Conservation (phyloP, 495 filamentous ascomycete genomes). For the Cryomyces antarcticus region DNA sequence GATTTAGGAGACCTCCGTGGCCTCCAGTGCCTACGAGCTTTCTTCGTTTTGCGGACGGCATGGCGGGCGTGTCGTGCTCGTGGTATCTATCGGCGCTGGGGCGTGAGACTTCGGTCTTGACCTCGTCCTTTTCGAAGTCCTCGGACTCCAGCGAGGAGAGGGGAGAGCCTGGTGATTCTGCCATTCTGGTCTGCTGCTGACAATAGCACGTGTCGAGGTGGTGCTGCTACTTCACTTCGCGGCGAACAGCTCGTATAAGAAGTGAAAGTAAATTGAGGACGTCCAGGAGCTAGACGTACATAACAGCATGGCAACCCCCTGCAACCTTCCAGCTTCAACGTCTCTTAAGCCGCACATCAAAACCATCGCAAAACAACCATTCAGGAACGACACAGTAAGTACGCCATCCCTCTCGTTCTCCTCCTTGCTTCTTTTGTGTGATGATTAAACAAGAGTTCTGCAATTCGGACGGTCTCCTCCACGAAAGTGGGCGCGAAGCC, state of each 20-base stretch:
- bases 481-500: slow-evolving; percentile 2
- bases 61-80: slow-evolving; percentile 4
- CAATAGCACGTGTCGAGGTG: no score
- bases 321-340: no score
- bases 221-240: no score
- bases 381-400: no score
- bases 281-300: no score
- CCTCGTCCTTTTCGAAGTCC: slow-evolving; percentile 10
- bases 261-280: no score
- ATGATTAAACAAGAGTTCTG: slow-evolving; percentile 22
- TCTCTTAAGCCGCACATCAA: no score
- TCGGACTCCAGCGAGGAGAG: slow-evolving; percentile 15
- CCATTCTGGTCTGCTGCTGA: no score
- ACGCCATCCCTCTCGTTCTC: not conserved
- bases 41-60: slow-evolving; percentile 20
- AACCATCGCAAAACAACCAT: no score
- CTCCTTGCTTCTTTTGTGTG: slow-evolving; percentile 2
- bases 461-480: slow-evolving; percentile 17
- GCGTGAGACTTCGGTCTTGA: slow-evolving; percentile 9
- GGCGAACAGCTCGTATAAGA: no score
- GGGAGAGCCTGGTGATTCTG: slow-evolving; percentile 12
- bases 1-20: not conserved
- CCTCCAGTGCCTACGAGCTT: slow-evolving; percentile 4
- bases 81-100: slow-evolving; percentile 7
- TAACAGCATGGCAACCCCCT: no score